These are phyloP conservation scores for Platanus orientalis DNA, from an alignment of 164 flowering plant genomes.

Conservation along the genomic window DNA sequence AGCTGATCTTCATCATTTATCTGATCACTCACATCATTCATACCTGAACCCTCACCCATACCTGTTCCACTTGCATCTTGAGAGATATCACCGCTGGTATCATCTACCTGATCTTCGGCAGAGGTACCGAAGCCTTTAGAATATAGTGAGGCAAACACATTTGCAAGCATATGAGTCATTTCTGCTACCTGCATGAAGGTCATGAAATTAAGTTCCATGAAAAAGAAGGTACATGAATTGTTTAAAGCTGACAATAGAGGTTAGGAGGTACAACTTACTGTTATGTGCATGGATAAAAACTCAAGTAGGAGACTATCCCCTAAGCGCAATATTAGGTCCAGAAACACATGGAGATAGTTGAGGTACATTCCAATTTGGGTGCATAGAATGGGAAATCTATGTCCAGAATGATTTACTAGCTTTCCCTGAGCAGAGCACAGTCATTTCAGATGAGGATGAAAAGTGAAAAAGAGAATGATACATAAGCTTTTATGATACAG, in stretches of 20 bases:
- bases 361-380: constrained; percentile 26
- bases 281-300: constrained; percentile 50
- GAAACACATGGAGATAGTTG: constrained; percentile 28
- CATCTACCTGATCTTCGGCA: constrained; percentile 46
- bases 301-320: constrained; percentile 62
- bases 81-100: constrained; percentile 24
- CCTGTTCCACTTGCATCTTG: constrained; percentile 84
- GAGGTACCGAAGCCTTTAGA: constrained; percentile 64
- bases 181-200: constrained; percentile 50
- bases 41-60: constrained; percentile 92
- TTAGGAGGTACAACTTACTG: constrained; percentile 36
- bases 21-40: constrained; percentile 88
- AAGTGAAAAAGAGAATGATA: constrained; percentile 3
- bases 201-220: neutral
- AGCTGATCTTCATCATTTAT: constrained; percentile 89
- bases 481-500: neutral
- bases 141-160: constrained; percentile 52
- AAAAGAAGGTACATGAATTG: neutral
- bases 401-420: constrained; percentile 30
- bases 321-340: constrained; percentile 40
- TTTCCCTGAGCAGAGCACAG: constrained; percentile 39
- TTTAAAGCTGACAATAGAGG: neutral
- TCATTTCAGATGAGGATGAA: constrained; percentile 2
- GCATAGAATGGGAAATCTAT: constrained; percentile 16
- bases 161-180: constrained; percentile 62